A percentile compares a stretch with the other conserved stretches of the same genome.
Evolutionary conservation across 2,329 filamentous ascomycete species (phyloP).

Genomic region (Penicillium brevicompactum): DNA sequence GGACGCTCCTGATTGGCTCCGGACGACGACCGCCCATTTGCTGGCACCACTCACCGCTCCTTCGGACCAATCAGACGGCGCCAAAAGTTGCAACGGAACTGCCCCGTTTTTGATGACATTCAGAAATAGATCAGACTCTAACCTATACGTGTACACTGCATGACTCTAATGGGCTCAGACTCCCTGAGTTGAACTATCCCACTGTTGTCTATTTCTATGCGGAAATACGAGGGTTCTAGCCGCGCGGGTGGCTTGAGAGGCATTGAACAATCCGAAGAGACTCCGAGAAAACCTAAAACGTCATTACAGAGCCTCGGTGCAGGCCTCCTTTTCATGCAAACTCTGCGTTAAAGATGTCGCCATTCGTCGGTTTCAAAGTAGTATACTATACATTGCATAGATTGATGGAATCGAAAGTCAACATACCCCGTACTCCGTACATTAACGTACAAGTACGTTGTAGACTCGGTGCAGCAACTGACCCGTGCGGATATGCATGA

Average conservation of each 20-base stretch:
- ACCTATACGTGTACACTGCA: too few species aligned
- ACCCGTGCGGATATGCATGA: constrained; percentile 16
- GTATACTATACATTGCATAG: background rate
- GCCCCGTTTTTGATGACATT: background rate
- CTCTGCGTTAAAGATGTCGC: background rate
- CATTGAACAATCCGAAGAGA: background rate
- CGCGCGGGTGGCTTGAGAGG: background rate
- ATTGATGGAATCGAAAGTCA: background rate
- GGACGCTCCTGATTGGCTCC: constrained; percentile 29
- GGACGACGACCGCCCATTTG: constrained; percentile 28
- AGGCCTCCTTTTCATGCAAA: background rate
- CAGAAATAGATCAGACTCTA: background rate
- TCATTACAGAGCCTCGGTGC: constrained; percentile 1
- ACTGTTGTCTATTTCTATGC: background rate
- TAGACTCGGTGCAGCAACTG: constrained; percentile 8
- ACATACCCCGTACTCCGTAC: background rate
- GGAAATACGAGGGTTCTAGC: background rate
- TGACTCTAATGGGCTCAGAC: too few species aligned
- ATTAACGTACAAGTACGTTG: background rate
- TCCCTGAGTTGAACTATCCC: background rate
- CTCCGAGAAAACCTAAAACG: constrained; percentile 2
- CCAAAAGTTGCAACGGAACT: constrained; percentile 2
- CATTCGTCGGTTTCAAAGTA: background rate
- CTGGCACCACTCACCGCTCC: constrained; percentile 36
- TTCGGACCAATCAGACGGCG: constrained; percentile 14